phyloP scores from a whole-genome alignment of 306 rosid species.

The Cucurbita ficifolia region DNA sequence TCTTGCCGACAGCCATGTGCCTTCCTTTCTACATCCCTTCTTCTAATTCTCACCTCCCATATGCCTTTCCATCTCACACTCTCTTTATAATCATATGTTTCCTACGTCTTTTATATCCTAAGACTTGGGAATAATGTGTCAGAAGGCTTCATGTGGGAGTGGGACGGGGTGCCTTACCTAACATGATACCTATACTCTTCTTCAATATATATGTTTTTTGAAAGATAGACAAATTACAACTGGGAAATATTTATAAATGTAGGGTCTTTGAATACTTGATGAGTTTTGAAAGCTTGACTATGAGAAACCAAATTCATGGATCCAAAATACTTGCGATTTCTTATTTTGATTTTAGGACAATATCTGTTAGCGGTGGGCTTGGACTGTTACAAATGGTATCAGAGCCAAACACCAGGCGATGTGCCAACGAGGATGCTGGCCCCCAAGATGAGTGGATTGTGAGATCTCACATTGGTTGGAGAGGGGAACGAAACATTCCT shows the following conservation, averaged over 20 bases:
- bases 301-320: not conserved
- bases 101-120: not conserved
- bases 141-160: constrained; percentile 1
- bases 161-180: not conserved
- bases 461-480: too few species aligned
- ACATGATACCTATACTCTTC: not conserved
- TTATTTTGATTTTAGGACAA: not conserved
- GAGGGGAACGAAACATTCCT: too few species aligned
- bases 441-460: too few species aligned
- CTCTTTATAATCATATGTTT: not conserved
- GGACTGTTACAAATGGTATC: too few species aligned
- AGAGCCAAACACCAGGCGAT: too few species aligned
- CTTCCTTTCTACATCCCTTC: not conserved
- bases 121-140: constrained; percentile 1
- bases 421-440: too few species aligned
- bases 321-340: not conserved
- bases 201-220: not conserved
- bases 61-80: not conserved
- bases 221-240: not conserved
- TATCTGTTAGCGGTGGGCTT: too few species aligned
- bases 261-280: not conserved
- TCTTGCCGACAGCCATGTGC: not conserved
- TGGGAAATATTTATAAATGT: not conserved
- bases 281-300: not conserved
- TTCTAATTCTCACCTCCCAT: not conserved